Evolutionary conservation across 805 yeast genomes (phyloP).

Genomic region (Saturnispora halmiae): DNA sequence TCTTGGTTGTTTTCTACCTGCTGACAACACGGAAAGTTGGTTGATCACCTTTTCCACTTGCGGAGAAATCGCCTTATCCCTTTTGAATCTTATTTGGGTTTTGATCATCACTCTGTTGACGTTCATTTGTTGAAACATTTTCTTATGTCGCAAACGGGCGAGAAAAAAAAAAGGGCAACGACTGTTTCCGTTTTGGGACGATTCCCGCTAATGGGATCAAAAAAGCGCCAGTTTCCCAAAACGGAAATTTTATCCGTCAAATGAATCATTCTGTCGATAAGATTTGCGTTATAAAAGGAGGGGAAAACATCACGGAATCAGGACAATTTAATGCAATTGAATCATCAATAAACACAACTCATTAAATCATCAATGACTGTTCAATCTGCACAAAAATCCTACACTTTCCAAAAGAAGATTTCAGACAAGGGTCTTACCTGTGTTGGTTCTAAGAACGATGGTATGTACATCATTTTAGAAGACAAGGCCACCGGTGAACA

Average conservation of each 20-base stretch:
- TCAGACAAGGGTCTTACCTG: slow-evolving; percentile 31
- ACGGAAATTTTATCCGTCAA: neutral
- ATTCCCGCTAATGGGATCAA: too few species aligned
- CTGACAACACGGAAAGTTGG: slow-evolving; percentile 75
- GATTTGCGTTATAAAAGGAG: too few species aligned
- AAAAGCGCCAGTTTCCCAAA: slow-evolving; percentile 1
- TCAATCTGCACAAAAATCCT: slow-evolving; percentile 22
- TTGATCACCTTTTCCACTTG: slow-evolving; percentile 27
- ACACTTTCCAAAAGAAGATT: slow-evolving; percentile 37
- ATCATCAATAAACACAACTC: neutral
- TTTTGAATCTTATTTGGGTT: slow-evolving; percentile 30
- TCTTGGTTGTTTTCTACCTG: slow-evolving; percentile 81
- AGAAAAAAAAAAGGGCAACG: neutral
- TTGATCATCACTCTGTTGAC: neutral
- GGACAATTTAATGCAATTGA: neutral
- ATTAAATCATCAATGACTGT: slow-evolving; percentile 14
- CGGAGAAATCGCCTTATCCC: slow-evolving; percentile 25
- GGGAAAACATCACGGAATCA: too few species aligned
- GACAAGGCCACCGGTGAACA: slow-evolving; percentile 33
- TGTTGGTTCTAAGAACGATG: slow-evolving; percentile 36
- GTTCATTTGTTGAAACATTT: too few species aligned
- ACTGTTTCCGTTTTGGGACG: too few species aligned
- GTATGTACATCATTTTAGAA: slow-evolving; percentile 32
- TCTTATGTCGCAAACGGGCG: too few species aligned
- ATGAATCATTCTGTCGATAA: neutral